Percentiles rank a stretch among this genome's conserved stretches.
Conservation (phyloP, 202 grass and related monocot species). For the Alloteropsis angusta region DNA sequence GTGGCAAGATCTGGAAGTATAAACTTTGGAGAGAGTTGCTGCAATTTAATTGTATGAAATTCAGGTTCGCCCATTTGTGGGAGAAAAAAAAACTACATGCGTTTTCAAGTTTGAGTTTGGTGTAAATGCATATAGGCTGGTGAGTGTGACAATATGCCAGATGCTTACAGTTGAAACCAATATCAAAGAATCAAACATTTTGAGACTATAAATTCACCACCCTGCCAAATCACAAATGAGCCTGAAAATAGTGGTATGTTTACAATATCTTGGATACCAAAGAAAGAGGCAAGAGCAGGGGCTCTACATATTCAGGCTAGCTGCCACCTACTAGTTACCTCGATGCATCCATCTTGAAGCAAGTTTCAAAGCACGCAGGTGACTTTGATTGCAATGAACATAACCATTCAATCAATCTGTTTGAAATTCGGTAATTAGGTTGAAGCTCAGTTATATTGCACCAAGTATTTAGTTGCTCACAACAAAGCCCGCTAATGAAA, state of each 20-base stretch:
- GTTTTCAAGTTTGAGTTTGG: background rate
- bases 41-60: background rate
- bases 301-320: background rate
- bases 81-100: background rate
- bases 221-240: background rate
- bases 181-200: background rate
- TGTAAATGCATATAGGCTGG: background rate
- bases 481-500: background rate
- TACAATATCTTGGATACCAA: background rate
- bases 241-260: background rate
- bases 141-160: background rate
- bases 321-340: background rate
- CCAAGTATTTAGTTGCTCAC: background rate
- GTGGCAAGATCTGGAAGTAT: background rate
- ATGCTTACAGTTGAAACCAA: background rate
- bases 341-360: background rate
- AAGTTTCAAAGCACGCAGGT: background rate
- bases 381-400: background rate
- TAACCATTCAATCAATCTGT: background rate
- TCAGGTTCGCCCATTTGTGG: background rate
- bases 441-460: background rate
- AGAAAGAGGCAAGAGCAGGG: background rate
- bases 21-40: background rate
- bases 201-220: background rate
- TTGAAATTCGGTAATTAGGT: background rate